Percentiles rank a stretch among this genome's conserved stretches.
These are phyloP conservation scores for Patellifolia procumbens DNA, from an alignment of 179 eudicot species.

Conservation along the genomic window DNA sequence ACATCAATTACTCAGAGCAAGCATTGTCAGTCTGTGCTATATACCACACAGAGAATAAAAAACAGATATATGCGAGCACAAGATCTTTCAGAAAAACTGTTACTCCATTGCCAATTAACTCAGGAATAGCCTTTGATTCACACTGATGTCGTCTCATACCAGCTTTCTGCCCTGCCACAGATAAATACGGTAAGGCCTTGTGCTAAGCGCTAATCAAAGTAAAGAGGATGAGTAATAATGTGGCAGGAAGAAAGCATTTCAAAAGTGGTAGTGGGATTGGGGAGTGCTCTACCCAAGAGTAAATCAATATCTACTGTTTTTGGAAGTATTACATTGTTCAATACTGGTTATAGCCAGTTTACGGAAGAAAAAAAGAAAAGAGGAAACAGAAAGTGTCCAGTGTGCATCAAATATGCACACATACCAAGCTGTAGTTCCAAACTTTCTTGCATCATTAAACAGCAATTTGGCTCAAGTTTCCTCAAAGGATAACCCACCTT, in stretches of 20 bases:
- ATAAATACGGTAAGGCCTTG: constrained; percentile 8
- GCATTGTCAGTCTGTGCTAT: too few species aligned
- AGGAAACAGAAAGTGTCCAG: too few species aligned
- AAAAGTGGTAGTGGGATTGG: not conserved
- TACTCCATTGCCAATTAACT: not conserved
- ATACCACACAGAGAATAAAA: not conserved
- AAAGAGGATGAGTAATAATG: not conserved
- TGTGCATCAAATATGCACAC: not conserved
- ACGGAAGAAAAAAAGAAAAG: not conserved
- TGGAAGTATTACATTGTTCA: too few species aligned
- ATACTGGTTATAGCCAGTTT: not conserved
- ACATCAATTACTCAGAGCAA: too few species aligned
- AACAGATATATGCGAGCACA: not conserved
- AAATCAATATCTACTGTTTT: too few species aligned
- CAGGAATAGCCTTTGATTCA: constrained; percentile 5
- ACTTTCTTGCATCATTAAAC: not conserved
- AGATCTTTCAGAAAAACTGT: not conserved
- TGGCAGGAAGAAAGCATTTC: too few species aligned
- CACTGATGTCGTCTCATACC: constrained; percentile 38
- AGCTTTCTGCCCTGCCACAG: constrained; percentile 57
- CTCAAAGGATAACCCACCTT: not conserved
- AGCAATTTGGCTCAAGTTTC: not conserved
- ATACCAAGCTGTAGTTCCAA: not conserved
- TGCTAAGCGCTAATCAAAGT: not conserved
- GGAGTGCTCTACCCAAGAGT: not conserved